Evolutionary conservation across 352 stramenopile species (phyloP).

Genomic region (Pythium biforme): DNA sequence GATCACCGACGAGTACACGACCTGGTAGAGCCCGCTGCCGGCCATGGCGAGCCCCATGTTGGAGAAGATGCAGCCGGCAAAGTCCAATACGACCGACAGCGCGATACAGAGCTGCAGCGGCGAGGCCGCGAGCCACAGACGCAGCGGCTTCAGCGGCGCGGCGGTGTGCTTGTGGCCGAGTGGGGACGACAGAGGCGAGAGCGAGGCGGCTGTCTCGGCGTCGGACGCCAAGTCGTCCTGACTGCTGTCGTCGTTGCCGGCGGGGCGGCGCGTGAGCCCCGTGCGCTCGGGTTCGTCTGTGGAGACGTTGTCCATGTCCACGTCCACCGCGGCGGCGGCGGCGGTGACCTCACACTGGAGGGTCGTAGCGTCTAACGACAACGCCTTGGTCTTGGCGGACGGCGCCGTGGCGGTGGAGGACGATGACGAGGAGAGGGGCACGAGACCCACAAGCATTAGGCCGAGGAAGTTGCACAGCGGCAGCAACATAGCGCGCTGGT

Average conservation of each 20-base stretch:
- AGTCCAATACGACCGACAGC: slow-evolving; percentile 76
- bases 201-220: neutral
- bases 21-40: slow-evolving; percentile 78
- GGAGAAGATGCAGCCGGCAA: slow-evolving; percentile 83
- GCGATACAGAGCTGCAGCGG: slow-evolving; percentile 63
- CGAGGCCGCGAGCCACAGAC: slow-evolving; percentile 39
- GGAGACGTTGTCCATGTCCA: slow-evolving; percentile 17
- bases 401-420: neutral
- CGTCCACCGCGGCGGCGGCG: slow-evolving; percentile 1
- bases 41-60: slow-evolving; percentile 83
- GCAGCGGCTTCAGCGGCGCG: neutral
- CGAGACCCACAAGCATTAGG: slow-evolving; percentile 81
- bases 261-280: slow-evolving; percentile 46
- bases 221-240: slow-evolving; percentile 19
- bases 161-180: neutral
- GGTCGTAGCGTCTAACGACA: neutral
- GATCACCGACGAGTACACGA: slow-evolving; percentile 85
- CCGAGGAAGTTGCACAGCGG: slow-evolving; percentile 86
- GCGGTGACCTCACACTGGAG: neutral
- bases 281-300: slow-evolving; percentile 26
- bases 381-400: neutral
- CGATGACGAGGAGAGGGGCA: slow-evolving; percentile 30
- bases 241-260: slow-evolving; percentile 19
- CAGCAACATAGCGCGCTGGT: slow-evolving; percentile 83
- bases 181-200: neutral